Evolutionary conservation across 2,329 filamentous ascomycete genomes (phyloP), one percentile per base, ranked within the genome.

Genomic region (Paramyrothecium sp.): DNA sequence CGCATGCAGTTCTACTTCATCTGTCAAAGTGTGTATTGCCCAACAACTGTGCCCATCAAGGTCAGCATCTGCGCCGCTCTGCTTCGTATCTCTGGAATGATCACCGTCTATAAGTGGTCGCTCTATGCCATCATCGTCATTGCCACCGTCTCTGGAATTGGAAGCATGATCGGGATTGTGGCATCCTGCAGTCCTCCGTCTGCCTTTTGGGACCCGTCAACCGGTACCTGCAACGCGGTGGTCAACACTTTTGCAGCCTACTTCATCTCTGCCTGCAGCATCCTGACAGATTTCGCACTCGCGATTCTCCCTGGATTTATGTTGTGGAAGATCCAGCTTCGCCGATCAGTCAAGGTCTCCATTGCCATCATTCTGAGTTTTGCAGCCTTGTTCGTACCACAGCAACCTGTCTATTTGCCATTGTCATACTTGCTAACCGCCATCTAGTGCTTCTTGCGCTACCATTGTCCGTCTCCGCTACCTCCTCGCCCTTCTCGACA

Each of bases 51-150:
- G 26, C 56, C 53, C 22, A 46, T n/a, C n/a, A n/a, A n/a, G n/a
- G n/a, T n/a, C 56, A 58, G 56, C 53, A 58, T 58, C 48, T 58
- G 56, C 53, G 52, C 48, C 11, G 56, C 56, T 17, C 53, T 58
- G 0, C 56, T 58, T 13, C 53, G 56, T 30, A 58, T 58, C 53
- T 33, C 44, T 16, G 53, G 56, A 38, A 53, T 53, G 8, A 26
- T 52, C 17, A 21, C 19, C 13, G 4, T 58, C 1, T 58, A 51
- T 19, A 33, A 23, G 34, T 55, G 30, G 30, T 55, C 56, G 2
- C 47, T 58, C 13, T 50, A 44, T 12, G 53, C 56, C 10, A 54
- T 57, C 26, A 57, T 57, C 5, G 52, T n/a, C 7, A 55, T 55
- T 20, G 7, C 52, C 5, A 44, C 22, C 12, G 20, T 57, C 2